Conservation (phyloP, 768 basidiomycete species). For the Fomitopsis serialis region DNA sequence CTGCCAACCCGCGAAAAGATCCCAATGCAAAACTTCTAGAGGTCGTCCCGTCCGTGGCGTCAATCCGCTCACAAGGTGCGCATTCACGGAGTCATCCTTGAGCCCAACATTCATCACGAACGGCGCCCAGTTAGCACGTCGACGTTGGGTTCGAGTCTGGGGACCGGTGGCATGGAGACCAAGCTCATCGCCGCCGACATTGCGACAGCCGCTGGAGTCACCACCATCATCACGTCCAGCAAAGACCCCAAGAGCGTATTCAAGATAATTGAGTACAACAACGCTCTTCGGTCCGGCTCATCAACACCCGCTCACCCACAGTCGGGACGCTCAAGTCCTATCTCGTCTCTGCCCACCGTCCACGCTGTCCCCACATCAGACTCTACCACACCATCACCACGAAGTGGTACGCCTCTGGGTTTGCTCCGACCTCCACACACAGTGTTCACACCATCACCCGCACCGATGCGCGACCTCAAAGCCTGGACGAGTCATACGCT, state of each 20-base stretch:
- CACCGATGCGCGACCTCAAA: constrained; percentile 82
- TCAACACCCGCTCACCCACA: constrained; percentile 29
- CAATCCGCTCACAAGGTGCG: constrained; percentile 76
- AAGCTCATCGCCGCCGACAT: constrained; percentile 98
- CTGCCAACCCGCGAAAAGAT: constrained; percentile 91
- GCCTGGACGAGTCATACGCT: constrained; percentile 98
- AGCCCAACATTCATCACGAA: neutral
- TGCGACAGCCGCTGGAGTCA: constrained; percentile 90
- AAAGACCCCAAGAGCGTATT: constrained; percentile 71
- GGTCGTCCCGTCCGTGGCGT: constrained; percentile 76
- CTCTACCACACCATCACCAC: neutral
- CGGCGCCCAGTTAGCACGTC: constrained; percentile 72
- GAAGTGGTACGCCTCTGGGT: constrained; percentile 2
- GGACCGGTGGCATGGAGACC: constrained; percentile 99
- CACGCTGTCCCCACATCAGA: constrained; percentile 8
- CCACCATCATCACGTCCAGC: constrained; percentile 86
- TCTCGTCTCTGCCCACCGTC: neutral
- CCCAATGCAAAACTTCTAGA: constrained; percentile 76
- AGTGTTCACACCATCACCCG: constrained; percentile 67
- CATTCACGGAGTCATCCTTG: neutral
- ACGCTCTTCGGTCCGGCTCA: constrained; percentile 32
- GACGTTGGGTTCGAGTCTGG: constrained; percentile 88
- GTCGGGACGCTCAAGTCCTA: constrained; percentile 20
- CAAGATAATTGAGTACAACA: constrained; percentile 77
- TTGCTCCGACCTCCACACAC: constrained; percentile 68